Conservation (phyloP, 2,329 filamentous ascomycete genomes). For the Pseudogymnoascus sp. region DNA sequence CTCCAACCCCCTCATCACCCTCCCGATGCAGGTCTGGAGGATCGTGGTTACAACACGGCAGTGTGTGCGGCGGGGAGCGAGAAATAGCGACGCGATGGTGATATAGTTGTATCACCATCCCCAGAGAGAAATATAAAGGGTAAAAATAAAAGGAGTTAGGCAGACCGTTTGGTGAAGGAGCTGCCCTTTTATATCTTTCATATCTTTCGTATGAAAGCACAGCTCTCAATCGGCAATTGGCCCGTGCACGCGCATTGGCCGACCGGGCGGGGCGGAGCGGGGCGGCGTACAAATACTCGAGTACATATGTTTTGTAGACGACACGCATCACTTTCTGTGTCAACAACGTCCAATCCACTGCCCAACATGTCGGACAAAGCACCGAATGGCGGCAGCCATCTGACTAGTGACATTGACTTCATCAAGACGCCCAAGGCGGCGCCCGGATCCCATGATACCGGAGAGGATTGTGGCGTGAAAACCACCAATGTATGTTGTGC, state of each 20-base stretch:
- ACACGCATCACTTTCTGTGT: conserved; percentile 3
- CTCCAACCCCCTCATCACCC: background rate
- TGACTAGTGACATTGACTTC: conserved; percentile 20
- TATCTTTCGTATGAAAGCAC: background rate
- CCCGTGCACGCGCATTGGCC: background rate
- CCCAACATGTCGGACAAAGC: conserved; percentile 37
- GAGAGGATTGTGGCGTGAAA: conserved; percentile 23
- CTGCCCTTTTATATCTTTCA: background rate
- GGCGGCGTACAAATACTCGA: conserved; percentile 1
- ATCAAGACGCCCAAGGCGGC: conserved; percentile 23
- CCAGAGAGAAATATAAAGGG: background rate
- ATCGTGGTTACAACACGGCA: background rate
- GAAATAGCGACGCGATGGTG: background rate
- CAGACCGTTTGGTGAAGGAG: background rate
- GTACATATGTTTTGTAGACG: conserved; percentile 6
- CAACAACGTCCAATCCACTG: conserved; percentile 4
- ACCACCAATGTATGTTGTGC: conserved; percentile 21
- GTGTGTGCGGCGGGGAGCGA: background rate
- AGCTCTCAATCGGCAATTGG: background rate
- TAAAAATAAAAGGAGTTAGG: background rate
- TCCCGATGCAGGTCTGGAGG: background rate
- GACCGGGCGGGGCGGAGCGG: background rate
- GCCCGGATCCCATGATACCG: conserved; percentile 19
- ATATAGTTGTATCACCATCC: background rate
- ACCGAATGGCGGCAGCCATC: conserved; percentile 9